phyloP scores from a whole-genome alignment of 1,284 basidiomycete species.

The Sanghuangporus weigelae region DNA sequence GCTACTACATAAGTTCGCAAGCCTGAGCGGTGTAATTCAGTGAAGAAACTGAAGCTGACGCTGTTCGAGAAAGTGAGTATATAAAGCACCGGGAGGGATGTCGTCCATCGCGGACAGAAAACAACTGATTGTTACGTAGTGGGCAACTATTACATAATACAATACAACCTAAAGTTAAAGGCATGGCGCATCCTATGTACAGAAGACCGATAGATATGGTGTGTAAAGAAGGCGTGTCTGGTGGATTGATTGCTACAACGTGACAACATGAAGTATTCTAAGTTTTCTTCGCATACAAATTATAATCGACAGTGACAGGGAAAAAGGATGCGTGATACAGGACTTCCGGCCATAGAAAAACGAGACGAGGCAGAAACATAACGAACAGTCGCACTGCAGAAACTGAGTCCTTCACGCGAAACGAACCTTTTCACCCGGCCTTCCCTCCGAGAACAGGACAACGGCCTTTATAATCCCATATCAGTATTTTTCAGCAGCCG shows the following conservation, averaged over 20 bases:
- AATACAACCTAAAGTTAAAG: no score
- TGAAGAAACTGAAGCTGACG: no score
- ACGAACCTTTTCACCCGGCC: constrained; percentile 75
- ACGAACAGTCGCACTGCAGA: background rate
- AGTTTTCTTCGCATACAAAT: background rate
- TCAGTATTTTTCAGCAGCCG: background rate
- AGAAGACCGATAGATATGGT: no score
- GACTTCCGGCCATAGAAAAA: background rate
- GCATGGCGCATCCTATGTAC: no score
- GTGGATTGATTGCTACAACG: background rate
- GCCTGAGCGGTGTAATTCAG: no score
- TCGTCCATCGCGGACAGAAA: no score
- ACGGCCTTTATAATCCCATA: constrained; percentile 53
- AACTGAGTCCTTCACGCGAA: constrained; percentile 44
- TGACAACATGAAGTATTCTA: background rate
- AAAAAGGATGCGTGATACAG: background rate
- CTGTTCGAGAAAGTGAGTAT: no score
- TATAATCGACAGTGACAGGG: background rate
- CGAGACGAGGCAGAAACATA: background rate
- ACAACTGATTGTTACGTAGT: no score
- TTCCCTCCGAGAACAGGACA: constrained; percentile 79
- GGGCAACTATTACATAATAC: no score
- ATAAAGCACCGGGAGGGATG: no score
- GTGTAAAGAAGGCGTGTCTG: background rate
- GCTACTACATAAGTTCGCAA: no score